These are phyloP conservation scores for Kwoniella pini DNA, from an alignment of 768 basidiomycete genomes.

Conservation along the genomic window DNA sequence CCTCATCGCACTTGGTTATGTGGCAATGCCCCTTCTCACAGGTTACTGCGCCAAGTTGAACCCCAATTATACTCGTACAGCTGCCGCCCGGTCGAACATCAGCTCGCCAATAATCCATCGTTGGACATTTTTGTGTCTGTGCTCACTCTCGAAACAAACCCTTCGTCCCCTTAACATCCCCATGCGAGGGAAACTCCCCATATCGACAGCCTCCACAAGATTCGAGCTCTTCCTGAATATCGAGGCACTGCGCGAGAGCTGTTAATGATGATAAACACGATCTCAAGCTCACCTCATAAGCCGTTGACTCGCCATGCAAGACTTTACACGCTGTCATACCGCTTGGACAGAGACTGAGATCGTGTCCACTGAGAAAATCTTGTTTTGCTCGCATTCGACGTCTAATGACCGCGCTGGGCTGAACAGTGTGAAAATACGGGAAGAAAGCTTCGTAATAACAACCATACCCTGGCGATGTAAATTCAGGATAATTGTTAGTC, in stretches of 20 bases:
- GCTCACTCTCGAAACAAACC: no score
- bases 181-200: not conserved
- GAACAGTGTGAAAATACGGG: not conserved
- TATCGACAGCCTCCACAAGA: slow-evolving; percentile 5
- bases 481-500: no score
- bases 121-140: no score
- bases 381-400: not conserved
- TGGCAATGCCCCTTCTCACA: not conserved
- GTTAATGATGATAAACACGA: no score
- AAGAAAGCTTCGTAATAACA: not conserved
- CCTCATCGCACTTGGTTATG: not conserved
- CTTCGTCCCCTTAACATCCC: not conserved
- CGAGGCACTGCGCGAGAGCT: no score
- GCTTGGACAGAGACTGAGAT: not conserved
- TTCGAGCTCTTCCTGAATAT: slow-evolving; percentile 2
- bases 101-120: no score
- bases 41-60: not conserved
- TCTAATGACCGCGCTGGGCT: not conserved
- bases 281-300: slow-evolving; percentile 13
- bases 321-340: slow-evolving; percentile 2
- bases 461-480: no score
- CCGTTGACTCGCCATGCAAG: not conserved
- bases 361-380: no score
- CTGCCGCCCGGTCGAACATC: no score
- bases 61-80: not conserved